Conservation (phyloP, 2,329 filamentous ascomycete species). For the Myotisia sp. region DNA sequence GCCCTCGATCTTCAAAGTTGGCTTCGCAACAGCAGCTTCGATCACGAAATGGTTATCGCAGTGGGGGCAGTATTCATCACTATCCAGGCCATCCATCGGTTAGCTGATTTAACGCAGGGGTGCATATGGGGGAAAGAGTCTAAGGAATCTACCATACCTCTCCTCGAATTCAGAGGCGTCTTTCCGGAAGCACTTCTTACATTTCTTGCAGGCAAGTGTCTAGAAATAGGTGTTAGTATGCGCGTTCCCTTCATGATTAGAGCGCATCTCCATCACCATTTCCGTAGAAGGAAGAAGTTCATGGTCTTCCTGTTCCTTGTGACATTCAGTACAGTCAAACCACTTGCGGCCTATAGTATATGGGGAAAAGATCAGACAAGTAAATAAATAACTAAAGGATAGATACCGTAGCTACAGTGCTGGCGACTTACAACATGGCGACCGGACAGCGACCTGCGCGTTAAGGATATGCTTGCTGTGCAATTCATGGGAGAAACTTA, state of each 20-base stretch:
- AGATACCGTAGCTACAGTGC: background rate
- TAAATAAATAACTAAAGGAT: background rate
- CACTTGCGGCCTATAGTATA: conserved; percentile 64
- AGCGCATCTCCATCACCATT: conserved; percentile 51
- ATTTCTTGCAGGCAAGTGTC: conserved; percentile 94
- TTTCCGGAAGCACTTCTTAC: conserved; percentile 95
- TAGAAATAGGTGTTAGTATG: conserved; percentile 10
- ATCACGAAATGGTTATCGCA: conserved; percentile 98
- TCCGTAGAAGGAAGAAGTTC: conserved; percentile 62
- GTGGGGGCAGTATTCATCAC: conserved; percentile 96
- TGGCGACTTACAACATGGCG: conserved; percentile 66
- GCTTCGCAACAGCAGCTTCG: conserved; percentile 71
- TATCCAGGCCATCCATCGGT: conserved; percentile 19
- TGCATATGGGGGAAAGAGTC: too few relatives aligned
- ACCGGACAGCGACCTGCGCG: conserved; percentile 90
- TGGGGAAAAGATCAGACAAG: too few relatives aligned
- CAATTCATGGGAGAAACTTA: background rate
- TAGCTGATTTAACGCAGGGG: too few relatives aligned
- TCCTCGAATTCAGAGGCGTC: conserved; percentile 87
- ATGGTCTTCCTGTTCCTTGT: conserved; percentile 67
- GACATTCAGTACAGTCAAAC: conserved; percentile 97
- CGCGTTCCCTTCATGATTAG: background rate
- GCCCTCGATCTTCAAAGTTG: conserved; percentile 73
- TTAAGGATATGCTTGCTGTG: conserved; percentile 92
- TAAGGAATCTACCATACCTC: conserved; percentile 28